Evolutionary conservation across 2,329 filamentous ascomycete genomes (phyloP).

Genomic region (Venturia carpophila): DNA sequence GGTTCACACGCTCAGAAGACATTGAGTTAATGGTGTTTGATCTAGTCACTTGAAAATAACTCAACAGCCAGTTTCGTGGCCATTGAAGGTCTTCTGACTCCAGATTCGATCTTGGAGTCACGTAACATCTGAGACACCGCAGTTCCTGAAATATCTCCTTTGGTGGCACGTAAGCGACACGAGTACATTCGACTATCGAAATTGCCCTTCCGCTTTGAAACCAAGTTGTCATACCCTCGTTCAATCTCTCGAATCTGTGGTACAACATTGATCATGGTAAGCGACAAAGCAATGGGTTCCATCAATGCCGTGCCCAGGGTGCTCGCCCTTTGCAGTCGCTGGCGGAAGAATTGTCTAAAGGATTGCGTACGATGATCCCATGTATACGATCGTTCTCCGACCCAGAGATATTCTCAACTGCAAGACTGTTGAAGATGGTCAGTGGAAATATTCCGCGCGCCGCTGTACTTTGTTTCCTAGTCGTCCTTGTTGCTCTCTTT

Average conservation of each 20-base stretch:
- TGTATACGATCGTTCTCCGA: background rate
- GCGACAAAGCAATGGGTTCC: background rate
- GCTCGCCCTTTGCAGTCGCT: background rate
- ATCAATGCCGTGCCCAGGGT: background rate
- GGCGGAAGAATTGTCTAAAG: background rate
- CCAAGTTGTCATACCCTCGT: background rate
- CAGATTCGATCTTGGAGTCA: background rate
- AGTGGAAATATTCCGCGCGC: background rate
- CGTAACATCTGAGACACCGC: background rate
- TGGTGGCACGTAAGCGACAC: background rate
- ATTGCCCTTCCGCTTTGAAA: background rate
- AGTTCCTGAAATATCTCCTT: background rate
- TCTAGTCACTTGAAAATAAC: background rate
- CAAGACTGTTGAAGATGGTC: background rate
- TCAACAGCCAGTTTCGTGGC: background rate
- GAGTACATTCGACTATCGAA: background rate
- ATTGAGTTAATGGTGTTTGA: background rate
- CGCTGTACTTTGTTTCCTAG: background rate
- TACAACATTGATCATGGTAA: background rate
- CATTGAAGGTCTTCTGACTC: background rate
- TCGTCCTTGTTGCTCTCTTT: background rate
- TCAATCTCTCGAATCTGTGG: background rate
- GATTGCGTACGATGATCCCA: background rate
- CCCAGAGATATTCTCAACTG: background rate
- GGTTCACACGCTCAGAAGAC: background rate